A percentile compares a stretch with the other conserved stretches of the same genome.
These are phyloP conservation scores for Caryopteris hybrid DNA, from an alignment of 305 asterid genomes.

Conservation along the genomic window DNA sequence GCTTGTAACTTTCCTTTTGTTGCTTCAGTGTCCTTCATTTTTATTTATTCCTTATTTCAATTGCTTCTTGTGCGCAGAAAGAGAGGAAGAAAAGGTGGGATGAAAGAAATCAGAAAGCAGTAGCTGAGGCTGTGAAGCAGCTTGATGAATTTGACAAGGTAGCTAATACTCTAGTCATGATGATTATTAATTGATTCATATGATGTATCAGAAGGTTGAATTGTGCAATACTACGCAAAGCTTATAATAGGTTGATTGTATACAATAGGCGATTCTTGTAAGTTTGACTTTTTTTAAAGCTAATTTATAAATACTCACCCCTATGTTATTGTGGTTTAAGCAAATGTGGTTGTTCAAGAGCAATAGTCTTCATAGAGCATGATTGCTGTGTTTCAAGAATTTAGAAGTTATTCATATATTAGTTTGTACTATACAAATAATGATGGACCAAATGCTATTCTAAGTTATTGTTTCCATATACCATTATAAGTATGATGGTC, in stretches of 20 bases:
- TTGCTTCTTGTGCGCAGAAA: slow-evolving; percentile 55
- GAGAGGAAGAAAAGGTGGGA: slow-evolving; percentile 88
- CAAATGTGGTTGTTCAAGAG: too few relatives aligned
- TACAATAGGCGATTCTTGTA: background rate
- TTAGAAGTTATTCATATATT: too few relatives aligned
- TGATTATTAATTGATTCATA: background rate
- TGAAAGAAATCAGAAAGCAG: slow-evolving; percentile 86
- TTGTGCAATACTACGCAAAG: background rate
- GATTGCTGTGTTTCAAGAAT: too few relatives aligned
- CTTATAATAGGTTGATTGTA: background rate
- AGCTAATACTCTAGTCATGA: slow-evolving; percentile 9
- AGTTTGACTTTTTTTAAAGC: background rate
- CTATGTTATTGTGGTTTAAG: too few relatives aligned
- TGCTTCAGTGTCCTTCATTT: slow-evolving; percentile 4
- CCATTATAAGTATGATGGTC: background rate
- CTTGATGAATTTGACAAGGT: slow-evolving; percentile 88
- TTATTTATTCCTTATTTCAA: slow-evolving; percentile 13
- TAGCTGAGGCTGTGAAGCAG: slow-evolving; percentile 84
- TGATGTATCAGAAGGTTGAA: background rate
- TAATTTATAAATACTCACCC: too few relatives aligned
- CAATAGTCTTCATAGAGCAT: too few relatives aligned
- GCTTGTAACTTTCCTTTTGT: slow-evolving; percentile 6
- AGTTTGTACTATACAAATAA: too few relatives aligned
- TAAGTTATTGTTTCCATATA: slow-evolving; percentile 7
- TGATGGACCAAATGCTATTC: too few relatives aligned